Percentiles rank a stretch among this genome's conserved stretches.
These are phyloP conservation scores for Yamadazyma kanchanaburiensis DNA, from an alignment of 1,139 yeast species.

Conservation along the genomic window DNA sequence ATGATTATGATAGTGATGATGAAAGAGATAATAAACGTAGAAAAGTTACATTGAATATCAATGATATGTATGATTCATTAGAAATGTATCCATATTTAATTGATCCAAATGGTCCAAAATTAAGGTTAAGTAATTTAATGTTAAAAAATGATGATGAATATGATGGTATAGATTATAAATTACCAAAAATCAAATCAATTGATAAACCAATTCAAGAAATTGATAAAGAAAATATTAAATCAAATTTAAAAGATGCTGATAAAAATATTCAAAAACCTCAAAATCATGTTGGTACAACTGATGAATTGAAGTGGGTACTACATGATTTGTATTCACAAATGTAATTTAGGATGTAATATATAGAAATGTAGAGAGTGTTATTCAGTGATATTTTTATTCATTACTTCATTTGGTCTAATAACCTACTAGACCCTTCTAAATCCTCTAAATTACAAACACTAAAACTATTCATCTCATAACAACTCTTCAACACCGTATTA, in stretches of 20 bases:
- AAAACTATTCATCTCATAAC: constrained; percentile 4
- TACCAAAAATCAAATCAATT: constrained; percentile 23
- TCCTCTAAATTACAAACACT: constrained; percentile 3
- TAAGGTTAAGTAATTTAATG: constrained; percentile 49
- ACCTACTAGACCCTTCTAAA: constrained; percentile 2
- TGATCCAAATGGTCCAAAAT: constrained; percentile 63
- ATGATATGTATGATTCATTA: constrained; percentile 63
- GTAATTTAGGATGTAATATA: constrained; percentile 17
- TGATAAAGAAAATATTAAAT: constrained; percentile 2
- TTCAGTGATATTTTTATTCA: constrained; percentile 1
- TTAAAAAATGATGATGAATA: constrained; percentile 56
- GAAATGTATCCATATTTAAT: constrained; percentile 63
- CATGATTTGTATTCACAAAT: constrained; percentile 50
- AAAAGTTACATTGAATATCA: constrained; percentile 52
- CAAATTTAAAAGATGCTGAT: constrained; percentile 12
- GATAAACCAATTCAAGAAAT: constrained; percentile 3
- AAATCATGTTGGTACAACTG: constrained; percentile 55
- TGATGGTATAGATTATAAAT: constrained; percentile 38
- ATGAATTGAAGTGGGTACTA: constrained; percentile 69
- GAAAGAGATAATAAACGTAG: constrained; percentile 19
- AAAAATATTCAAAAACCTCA: constrained; percentile 25
- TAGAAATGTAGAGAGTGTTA: background rate
- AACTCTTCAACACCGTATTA: background rate
- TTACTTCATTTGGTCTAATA: constrained; percentile 2
- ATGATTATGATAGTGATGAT: constrained; percentile 14